A percentile compares a stretch with the other conserved stretches of the same genome.
phyloP scores from a whole-genome alignment of 139 green algal genomes.

The Chlamydomonas sphaeroides region DNA sequence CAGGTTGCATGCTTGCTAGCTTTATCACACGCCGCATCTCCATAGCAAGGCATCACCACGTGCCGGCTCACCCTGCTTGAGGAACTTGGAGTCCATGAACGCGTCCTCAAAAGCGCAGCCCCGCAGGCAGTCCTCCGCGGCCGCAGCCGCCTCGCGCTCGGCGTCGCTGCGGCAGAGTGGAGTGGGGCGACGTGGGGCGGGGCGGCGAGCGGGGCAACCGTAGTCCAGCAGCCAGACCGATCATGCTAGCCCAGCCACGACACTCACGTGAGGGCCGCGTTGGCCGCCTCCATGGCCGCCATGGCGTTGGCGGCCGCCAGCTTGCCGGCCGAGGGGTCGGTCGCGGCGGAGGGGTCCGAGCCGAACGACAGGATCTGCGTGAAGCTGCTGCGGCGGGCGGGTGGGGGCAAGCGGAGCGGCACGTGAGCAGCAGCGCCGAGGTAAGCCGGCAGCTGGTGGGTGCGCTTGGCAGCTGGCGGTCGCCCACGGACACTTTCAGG shows the following conservation, averaged over 20 bases:
- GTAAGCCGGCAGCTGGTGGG: no score
- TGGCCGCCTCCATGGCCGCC: background rate
- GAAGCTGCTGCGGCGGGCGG: conserved; percentile 7
- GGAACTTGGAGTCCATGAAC: conserved; percentile 90
- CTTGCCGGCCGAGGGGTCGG: background rate
- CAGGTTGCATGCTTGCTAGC: no score
- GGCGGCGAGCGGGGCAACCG: no score
- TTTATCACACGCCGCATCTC: no score
- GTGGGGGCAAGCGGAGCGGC: no score
- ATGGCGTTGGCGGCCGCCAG: background rate
- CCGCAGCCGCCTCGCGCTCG: conserved; percentile 11
- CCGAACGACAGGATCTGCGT: conserved; percentile 1
- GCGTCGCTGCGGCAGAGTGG: background rate
- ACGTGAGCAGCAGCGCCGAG: no score
- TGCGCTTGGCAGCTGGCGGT: no score
- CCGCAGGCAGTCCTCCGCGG: conserved; percentile 37
- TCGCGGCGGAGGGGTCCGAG: background rate
- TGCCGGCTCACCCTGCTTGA: conserved; percentile 64
- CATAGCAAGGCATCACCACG: no score
- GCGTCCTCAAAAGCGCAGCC: conserved; percentile 86
- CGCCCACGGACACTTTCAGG: no score
- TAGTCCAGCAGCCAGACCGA: no score
- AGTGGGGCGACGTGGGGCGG: no score
- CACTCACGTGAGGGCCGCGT: background rate
- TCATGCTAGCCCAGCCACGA: no score